Evolutionary conservation across 306 rosid genomes (phyloP), one percentile per base, ranked within the genome.

Genomic region (Hippophae tibetana): DNA sequence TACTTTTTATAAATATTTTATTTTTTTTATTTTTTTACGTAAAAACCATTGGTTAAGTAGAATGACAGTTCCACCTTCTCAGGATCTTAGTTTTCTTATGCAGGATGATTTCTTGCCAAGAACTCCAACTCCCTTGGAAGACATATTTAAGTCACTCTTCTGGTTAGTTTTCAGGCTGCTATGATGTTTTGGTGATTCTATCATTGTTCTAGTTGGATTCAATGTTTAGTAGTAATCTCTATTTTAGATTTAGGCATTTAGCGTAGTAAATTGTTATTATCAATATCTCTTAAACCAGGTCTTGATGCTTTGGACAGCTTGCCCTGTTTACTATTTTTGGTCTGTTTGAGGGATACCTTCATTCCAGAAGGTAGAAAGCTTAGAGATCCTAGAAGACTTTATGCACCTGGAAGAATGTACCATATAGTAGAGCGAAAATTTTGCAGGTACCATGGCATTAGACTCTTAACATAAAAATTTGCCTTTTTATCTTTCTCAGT

Each of bases 91-190:
- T 52, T 14, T 8, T 54, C 51, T 63, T 58, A 55, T 54, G 73
- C 74, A 90, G 98, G 98, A 87, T 71, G 98, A 90, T 83, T 90
- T 90, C 86, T 83, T 90, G 72, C 87, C 98, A 23, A 85, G 98
- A 79, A 90, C 98, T 4, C 45, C 98, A 13, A 90, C 98, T 25
- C 98, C 98, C 1, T 76, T 90, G 72, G 96, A 87, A 75, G 98
- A 90, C 58, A 87, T 90, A 66, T 90, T 87, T 82, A 83, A 78
- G 79, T 90, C 98, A 38, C 6, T 90, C 60, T 90, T 90, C 70
- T 87, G 97, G 97, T 90, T 65, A 60, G 85, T 70, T 25, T 61
- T 68, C 6, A 53, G 67, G 52, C 56, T 59, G 52, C 42, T 56
- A 58, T 43, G n/a, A 63, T 68, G 43, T 27, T 53, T 52, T 42